Base-by-base conservation (phyloP, 345 rosid species). In the Balakata baccata region DNA sequence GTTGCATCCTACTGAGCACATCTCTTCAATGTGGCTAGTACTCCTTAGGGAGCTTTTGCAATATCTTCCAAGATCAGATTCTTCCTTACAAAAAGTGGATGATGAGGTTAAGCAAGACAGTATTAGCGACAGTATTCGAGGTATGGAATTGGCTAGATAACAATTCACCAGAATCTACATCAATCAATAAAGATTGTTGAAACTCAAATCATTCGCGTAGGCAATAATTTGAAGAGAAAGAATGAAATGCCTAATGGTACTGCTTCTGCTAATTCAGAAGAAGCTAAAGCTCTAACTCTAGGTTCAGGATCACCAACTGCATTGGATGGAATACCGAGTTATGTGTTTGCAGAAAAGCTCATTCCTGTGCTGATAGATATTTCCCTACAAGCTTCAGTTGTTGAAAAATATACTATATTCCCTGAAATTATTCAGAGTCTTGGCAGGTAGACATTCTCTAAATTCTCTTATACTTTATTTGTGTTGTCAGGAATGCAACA, bases 11-110 rank as follows among this genome's bases (percentile, higher is more conserved):
- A 77, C 89, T 14, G 92, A 91, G 73, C 86, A 86, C 61, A 89
- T 95, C 85, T 85, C 97, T 62, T 87, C 98, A 66, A 85, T 89
- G 92, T 92, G 99, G 99, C 87, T 86, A 51, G 71, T 88, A 75
- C 84, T 95, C 61, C 87, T 87, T 13, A 81, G 92, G 80, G 88
- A 86, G 69, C 84, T 88, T 79, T 81, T 89, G 79, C 84, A 81
- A 75, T 91, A 95, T 84, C 97, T 95, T 76, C 97, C 97, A 57
- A 80, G 67, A 68, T 74, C 85, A 73, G 89, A 85, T 73, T 77
- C 87, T 77, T 70, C 81, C 60, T 41, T 72, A 64, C 83, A 69
- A 54, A 86, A 67, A 72, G 85, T 85, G 70, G 90, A 90, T 81
- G 92, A 84, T 57, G 87, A 78, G 76, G 73, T 81, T 65, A 82